A percentile compares a stretch with the other conserved stretches of the same genome.
phyloP scores from a whole-genome alignment of 2,329 filamentous ascomycete genomes.

The Annulohypoxylon truncatum region DNA sequence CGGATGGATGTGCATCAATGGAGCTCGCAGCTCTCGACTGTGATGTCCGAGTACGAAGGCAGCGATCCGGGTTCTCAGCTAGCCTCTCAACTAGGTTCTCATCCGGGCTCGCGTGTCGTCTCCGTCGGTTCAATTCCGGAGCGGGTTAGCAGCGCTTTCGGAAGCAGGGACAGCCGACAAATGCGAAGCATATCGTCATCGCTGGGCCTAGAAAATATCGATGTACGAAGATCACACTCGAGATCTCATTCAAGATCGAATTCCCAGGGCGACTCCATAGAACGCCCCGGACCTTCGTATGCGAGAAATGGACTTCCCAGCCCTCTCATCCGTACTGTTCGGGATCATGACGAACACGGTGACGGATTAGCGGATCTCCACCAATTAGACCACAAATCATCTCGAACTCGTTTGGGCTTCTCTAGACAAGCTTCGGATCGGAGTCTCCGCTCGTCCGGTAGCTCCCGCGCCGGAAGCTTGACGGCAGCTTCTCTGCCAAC shows the following conservation, averaged over 20 bases:
- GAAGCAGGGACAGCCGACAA: constrained; percentile 64
- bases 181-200: constrained; percentile 70
- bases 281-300: constrained; percentile 61
- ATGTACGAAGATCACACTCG: constrained; percentile 48
- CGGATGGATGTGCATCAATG: constrained; percentile 68
- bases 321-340: constrained; percentile 59
- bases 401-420: constrained; percentile 65
- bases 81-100: constrained; percentile 54
- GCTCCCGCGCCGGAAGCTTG: constrained; percentile 61
- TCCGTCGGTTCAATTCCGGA: constrained; percentile 56
- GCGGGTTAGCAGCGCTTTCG: constrained; percentile 62
- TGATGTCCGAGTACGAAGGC: constrained; percentile 70
- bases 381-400: constrained; percentile 62
- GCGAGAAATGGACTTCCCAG: constrained; percentile 52
- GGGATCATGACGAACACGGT: constrained; percentile 71
- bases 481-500: constrained; percentile 60
- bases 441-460: constrained; percentile 64
- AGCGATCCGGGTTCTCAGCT: constrained; percentile 60
- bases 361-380: constrained; percentile 72
- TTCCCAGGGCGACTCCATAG: constrained; percentile 60
- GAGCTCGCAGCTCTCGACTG: constrained; percentile 73
- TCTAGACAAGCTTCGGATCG: constrained; percentile 63
- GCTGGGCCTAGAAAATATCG: constrained; percentile 55
- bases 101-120: constrained; percentile 61
- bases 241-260: constrained; percentile 54